phyloP scores from a whole-genome alignment of 2,329 filamentous ascomycete species.

The Paraphaeosphaeria minitans region DNA sequence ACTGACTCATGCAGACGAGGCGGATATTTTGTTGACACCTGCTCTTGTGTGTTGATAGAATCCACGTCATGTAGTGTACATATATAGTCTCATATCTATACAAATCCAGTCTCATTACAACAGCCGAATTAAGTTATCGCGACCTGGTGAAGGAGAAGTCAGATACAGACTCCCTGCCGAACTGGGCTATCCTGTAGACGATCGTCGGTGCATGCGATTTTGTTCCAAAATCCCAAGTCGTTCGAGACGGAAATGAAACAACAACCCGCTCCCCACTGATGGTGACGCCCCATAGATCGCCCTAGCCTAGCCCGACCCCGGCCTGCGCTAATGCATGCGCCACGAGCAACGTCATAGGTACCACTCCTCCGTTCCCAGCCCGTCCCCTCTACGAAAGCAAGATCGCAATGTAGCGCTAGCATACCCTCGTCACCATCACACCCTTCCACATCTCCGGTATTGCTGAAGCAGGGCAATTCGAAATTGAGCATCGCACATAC shows the following conservation, averaged over 20 bases:
- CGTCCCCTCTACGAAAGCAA: constrained; percentile 24
- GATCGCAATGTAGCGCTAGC: constrained; percentile 27
- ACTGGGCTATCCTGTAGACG: too few relatives aligned
- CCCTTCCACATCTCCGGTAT: neutral
- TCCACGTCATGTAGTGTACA: neutral
- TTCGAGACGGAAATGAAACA: neutral
- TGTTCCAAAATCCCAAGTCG: neutral
- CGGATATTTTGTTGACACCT: constrained; percentile 1
- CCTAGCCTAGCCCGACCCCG: neutral
- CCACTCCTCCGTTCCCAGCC: constrained; percentile 4
- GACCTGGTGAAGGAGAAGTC: neutral
- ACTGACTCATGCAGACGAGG: neutral
- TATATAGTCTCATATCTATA: neutral
- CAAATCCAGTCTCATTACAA: neutral
- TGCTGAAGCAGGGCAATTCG: neutral
- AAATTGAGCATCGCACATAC: neutral
- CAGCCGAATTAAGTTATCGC: neutral
- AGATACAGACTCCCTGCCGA: too few relatives aligned
- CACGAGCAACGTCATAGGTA: constrained; percentile 37
- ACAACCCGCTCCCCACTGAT: neutral
- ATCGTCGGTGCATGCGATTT: neutral
- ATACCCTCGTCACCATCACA: constrained; percentile 5
- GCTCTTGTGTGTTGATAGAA: constrained; percentile 3
- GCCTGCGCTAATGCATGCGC: constrained; percentile 15
- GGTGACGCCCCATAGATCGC: constrained; percentile 7